Percentiles rank a stretch among this genome's conserved stretches.
These are phyloP conservation scores for Barnettozyma hawaiiensis DNA, from an alignment of 1,139 yeast species.

Conservation along the genomic window DNA sequence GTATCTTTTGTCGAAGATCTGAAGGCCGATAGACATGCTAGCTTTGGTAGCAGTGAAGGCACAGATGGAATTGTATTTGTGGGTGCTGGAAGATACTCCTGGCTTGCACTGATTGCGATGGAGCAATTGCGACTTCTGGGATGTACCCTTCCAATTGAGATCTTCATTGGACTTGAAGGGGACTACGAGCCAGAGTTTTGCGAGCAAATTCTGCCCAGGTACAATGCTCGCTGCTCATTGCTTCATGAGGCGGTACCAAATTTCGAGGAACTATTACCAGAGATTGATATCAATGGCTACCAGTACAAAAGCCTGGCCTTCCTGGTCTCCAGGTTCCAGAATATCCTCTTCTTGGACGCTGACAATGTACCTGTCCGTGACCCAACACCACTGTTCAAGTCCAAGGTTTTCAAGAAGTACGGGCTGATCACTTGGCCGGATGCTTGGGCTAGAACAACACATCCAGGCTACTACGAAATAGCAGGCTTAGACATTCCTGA, in stretches of 20 bases:
- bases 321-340: slow-evolving; percentile 52
- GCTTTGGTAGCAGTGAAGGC: slow-evolving; percentile 28
- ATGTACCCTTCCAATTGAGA: slow-evolving; percentile 54
- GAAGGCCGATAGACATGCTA: slow-evolving; percentile 13
- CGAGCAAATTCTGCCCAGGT: slow-evolving; percentile 42
- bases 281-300: slow-evolving; percentile 45
- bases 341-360: slow-evolving; percentile 57
- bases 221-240: slow-evolving; percentile 47
- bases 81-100: slow-evolving; percentile 57
- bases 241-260: slow-evolving; percentile 30
- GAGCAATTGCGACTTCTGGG: slow-evolving; percentile 48
- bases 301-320: slow-evolving; percentile 62
- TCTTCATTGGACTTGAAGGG: slow-evolving; percentile 46
- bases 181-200: slow-evolving; percentile 52
- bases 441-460: slow-evolving; percentile 59
- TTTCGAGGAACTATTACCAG: slow-evolving; percentile 27
- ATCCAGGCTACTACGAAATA: slow-evolving; percentile 54
- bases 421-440: slow-evolving; percentile 64
- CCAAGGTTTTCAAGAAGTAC: slow-evolving; percentile 29
- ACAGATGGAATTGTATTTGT: slow-evolving; percentile 50
- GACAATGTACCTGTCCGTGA: slow-evolving; percentile 58
- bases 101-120: slow-evolving; percentile 48
- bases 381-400: slow-evolving; percentile 45
- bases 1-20: slow-evolving; percentile 14
- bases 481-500: slow-evolving; percentile 37